A percentile compares a stretch with the other conserved stretches of the same genome.
These are phyloP conservation scores for Leccinum subgranulosum DNA, from an alignment of 768 basidiomycete species.

Conservation along the genomic window DNA sequence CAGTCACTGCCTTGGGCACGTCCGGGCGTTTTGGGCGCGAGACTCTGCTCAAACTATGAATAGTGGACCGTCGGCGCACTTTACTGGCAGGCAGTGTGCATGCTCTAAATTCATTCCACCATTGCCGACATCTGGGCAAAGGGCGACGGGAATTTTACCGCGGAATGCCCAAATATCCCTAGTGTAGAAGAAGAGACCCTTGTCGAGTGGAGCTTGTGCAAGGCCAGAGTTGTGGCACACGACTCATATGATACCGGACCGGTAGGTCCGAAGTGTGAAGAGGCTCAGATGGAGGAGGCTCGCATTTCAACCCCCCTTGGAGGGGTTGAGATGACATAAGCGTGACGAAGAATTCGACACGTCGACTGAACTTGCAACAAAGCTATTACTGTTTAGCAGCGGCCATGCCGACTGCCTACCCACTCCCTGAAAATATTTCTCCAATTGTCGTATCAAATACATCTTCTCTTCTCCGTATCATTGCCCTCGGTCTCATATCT, in stretches of 20 bases:
- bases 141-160: not conserved
- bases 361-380: slow-evolving; percentile 5
- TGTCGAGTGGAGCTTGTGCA: not conserved
- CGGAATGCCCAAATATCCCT: not conserved
- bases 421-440: slow-evolving; percentile 68
- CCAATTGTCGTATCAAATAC: slow-evolving; percentile 78
- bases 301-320: slow-evolving; percentile 4
- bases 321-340: slow-evolving; percentile 16
- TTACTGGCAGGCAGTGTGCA: not conserved
- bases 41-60: not conserved
- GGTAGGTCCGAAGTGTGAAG: not conserved
- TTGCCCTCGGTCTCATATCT: slow-evolving; percentile 88
- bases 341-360: slow-evolving; percentile 13
- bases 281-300: too few relatives aligned
- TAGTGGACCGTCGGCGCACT: not conserved
- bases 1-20: slow-evolving; percentile 14
- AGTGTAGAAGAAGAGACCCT: not conserved
- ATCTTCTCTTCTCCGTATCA: slow-evolving; percentile 85
- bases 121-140: slow-evolving; percentile 5
- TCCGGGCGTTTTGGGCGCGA: slow-evolving; percentile 3
- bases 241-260: not conserved
- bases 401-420: slow-evolving; percentile 74
- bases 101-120: slow-evolving; percentile 1
- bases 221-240: not conserved
- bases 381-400: slow-evolving; percentile 13